Base-by-base conservation (phyloP, 441 rosid genomes). In the Biscutella auriculata region DNA sequence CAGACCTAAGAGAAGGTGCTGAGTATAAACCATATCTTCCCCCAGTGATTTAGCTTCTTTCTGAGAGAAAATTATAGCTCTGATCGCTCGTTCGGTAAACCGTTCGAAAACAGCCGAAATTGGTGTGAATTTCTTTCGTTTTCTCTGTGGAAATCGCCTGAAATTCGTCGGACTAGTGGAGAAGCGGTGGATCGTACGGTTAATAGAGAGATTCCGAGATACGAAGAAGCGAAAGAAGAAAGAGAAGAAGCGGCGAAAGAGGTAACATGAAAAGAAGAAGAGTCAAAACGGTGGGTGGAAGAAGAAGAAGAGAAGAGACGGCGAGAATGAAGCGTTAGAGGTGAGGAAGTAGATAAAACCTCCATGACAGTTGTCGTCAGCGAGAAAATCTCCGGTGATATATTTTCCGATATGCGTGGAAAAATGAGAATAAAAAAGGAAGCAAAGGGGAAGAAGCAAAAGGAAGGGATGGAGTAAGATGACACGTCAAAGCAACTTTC, bases 1-100 rank as follows among this genome's bases (percentile, higher is more conserved):
- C 47, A 90, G 60, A 23, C 97, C 95, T 19, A 87, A 64, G 53
- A 87, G 76, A 40, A 82, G 83, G 65, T 87, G 95, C 71, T 84
- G 97, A 9, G 84, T 69, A 60, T 82, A 84, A 35, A 87, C 95
- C 85, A 80, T 78, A 47, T 87, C 83, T 55, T 76, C 79, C 16
- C 93, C 97, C 40, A 87, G 27, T 1, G 82, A 69, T 53, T 69
- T 77, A 9, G 92, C 94, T 58, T 87, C 95, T 52, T 80, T 78
- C 65, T 85, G 97, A 1, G 97, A 90, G 52, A 81, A 77, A 44
- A 90, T 73, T 29, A 85, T 83, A 9, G 80, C 82, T 62, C 87
- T 85, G 50, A 90, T 70, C 8, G 97, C 89, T n/a, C 85, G 68
- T 67, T 90, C 95, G 1, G 95, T 83, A 66, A 90, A 90, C 41